Percentiles rank a stretch among this genome's conserved stretches.
Evolutionary conservation across 2,329 filamentous ascomycete species (phyloP).

Genomic region (Macrophomina tecta): DNA sequence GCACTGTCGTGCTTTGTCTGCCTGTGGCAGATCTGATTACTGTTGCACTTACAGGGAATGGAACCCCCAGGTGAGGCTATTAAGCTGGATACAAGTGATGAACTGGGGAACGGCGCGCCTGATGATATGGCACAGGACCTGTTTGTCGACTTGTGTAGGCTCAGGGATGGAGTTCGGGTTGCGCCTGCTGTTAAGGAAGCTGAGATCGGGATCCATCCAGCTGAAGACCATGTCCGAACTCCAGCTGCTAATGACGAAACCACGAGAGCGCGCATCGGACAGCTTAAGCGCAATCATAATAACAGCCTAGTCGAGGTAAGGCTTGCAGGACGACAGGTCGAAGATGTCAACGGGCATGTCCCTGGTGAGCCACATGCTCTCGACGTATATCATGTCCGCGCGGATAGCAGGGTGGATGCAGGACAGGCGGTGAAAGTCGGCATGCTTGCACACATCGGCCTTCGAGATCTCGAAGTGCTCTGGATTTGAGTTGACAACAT

Average conservation of each 20-base stretch:
- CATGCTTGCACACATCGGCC: background rate
- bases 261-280: background rate
- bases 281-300: background rate
- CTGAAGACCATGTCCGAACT: background rate
- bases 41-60: too few relatives aligned
- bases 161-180: too few relatives aligned
- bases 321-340: background rate
- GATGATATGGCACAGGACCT: too few relatives aligned
- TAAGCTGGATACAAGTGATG: too few relatives aligned
- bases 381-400: background rate
- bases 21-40: too few relatives aligned
- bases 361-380: background rate
- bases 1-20: too few relatives aligned
- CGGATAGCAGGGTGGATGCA: background rate
- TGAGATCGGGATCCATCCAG: background rate
- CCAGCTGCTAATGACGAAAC: background rate
- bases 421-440: background rate
- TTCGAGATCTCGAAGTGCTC: background rate
- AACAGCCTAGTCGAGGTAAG: background rate
- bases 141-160: too few relatives aligned
- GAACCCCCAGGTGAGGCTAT: too few relatives aligned
- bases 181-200: too few relatives aligned
- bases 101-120: too few relatives aligned
- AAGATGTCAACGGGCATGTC: constrained; percentile 1
- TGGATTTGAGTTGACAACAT: background rate